phyloP scores from a whole-genome alignment of 202 grass and related monocot species.

The Zoysia matrella region DNA sequence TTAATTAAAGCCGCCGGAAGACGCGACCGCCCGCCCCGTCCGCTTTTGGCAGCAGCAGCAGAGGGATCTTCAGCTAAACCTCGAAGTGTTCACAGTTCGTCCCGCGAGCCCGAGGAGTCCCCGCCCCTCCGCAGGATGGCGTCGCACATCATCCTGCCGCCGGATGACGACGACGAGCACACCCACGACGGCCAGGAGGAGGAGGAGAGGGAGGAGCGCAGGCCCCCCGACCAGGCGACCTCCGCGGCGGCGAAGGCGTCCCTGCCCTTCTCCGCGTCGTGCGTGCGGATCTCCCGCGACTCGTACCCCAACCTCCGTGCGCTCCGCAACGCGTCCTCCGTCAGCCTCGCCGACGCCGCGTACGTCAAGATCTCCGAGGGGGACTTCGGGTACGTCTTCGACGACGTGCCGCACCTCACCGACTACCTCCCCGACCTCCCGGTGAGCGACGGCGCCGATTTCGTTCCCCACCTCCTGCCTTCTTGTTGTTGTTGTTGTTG shows the following conservation, averaged over 20 bases:
- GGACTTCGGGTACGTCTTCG: constrained; percentile 79
- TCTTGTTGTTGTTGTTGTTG: no score
- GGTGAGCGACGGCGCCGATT: neutral
- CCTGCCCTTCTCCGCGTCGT: constrained; percentile 69
- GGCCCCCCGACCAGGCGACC: neutral
- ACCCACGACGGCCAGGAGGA: neutral
- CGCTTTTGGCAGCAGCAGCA: constrained; percentile 1
- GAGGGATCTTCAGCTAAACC: neutral
- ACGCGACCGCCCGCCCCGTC: neutral
- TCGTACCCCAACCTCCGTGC: constrained; percentile 62
- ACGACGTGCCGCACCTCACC: constrained; percentile 86
- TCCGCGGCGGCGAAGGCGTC: constrained; percentile 38
- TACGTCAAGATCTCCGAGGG: constrained; percentile 73
- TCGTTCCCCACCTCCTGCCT: neutral
- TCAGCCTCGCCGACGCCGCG: constrained; percentile 51
- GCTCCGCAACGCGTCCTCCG: constrained; percentile 42
- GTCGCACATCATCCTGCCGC: constrained; percentile 65
- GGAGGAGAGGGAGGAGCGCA: constrained; percentile 23
- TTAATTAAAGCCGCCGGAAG: constrained; percentile 18
- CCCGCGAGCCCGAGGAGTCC: constrained; percentile 13
- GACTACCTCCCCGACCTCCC: constrained; percentile 58
- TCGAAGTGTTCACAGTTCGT: neutral
- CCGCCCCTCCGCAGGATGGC: constrained; percentile 27
- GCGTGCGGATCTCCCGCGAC: constrained; percentile 71
- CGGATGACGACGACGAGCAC: constrained; percentile 50